These are phyloP conservation scores for Barnettozyma botsteinii DNA, from an alignment of 805 yeast genomes.

Conservation along the genomic window DNA sequence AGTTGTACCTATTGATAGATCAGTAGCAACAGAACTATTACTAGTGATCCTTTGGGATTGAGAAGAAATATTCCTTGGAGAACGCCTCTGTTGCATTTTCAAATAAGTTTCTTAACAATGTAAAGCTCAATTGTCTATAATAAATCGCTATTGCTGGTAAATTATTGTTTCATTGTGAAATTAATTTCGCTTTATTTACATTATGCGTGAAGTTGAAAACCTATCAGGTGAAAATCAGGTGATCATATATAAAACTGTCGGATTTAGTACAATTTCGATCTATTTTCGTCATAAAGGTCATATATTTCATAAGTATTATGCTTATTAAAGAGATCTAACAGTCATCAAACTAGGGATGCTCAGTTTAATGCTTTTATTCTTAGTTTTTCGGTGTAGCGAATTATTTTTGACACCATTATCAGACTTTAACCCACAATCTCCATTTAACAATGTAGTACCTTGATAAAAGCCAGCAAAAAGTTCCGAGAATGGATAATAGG, in stretches of 20 bases:
- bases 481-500: conserved; percentile 8
- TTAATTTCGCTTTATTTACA: background rate
- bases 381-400: no score
- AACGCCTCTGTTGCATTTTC: background rate
- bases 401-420: no score
- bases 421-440: conserved; percentile 10
- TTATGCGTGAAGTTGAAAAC: background rate
- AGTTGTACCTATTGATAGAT: conserved; percentile 12
- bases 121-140: background rate
- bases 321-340: no score
- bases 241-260: no score
- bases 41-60: conserved; percentile 5
- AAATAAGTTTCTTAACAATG: background rate
- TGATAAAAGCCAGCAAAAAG: conserved; percentile 7
- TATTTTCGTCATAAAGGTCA: no score
- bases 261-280: no score
- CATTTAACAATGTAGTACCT: conserved; percentile 13
- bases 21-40: conserved; percentile 9
- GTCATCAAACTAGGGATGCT: no score
- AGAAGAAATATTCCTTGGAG: background rate
- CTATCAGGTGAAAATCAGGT: background rate
- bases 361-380: no score
- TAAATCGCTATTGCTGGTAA: background rate
- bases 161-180: background rate
- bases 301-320: background rate